Evolutionary conservation across 208 protist genomes (phyloP), one percentile per base, ranked within the genome.

Genomic region (Porcisia deanei): DNA sequence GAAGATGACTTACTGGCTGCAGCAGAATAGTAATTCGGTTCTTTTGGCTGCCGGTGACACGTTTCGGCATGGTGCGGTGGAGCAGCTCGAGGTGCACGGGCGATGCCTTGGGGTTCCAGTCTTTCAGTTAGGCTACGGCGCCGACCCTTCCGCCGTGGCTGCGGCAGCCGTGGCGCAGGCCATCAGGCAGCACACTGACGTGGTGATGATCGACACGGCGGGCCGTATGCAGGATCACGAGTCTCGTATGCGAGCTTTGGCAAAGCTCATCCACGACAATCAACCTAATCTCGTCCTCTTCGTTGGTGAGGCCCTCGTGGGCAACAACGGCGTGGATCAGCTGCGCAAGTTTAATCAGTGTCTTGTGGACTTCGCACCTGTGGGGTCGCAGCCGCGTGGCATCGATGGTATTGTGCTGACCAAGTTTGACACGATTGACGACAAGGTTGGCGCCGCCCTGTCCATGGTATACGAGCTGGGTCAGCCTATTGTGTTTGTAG

Each of bases 361-460:
- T 57, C 89, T 99, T 1, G 80, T 91, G 0, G 92, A 99, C 74
- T 96, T 93, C 64, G 87, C 94, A 12, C 94, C 93, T 8, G 86
- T 96, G 2, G 88, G 87, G 7, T 78, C 82, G 45, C 80, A 79
- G 5, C 83, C 91, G 22, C 93, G 98, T 54, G 89, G 97, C 7
- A 99, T 99, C 68, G 99, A 99, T 90, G 99, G 99, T 65, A 99
- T 99, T 67, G 88, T 99, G 18, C 88, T 99, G 1, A 99, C 99
- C n/a, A 99, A 99, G 88, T 99, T 99, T 77, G 99, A 99, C 90
- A 99, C 99, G 4, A 99, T 99, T 70, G 99, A 99, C 80, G 99
- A 99, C 80, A 99, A 99, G 91, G 98, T 99, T 16, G 99, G 99
- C 25, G 99, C 99, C 0, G 99, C 99, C 12, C 90, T 99, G 14